Evolutionary conservation across 352 stramenopile genomes (phyloP), one percentile per base, ranked within the genome.

Genomic region (Pythium volutum): DNA sequence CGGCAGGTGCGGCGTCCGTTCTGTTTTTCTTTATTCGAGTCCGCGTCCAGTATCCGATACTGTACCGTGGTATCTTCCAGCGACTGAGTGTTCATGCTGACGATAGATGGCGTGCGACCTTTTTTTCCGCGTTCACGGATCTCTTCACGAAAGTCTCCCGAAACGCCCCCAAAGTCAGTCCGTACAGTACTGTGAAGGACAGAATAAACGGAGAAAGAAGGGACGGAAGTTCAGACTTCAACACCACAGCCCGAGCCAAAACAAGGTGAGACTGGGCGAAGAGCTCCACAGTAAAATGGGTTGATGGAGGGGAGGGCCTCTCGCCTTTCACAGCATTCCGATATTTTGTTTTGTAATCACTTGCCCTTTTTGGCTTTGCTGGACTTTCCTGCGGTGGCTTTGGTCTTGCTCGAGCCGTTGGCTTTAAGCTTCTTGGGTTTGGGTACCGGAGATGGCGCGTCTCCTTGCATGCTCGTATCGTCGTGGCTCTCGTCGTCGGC

Each of bases 361-460:
- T 58, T 59, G 31, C 51, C 22, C 23, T 29, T 39, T 26, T 67
- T 61, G 23, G 20, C 23, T 53, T 58, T 67, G 34, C 26, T 36
- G 1, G 27, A 11, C 38, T 67, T 67, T 25, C 46, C 4, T 15
- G 34, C 20, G 9, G 34, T 9, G 16, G 42, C n/a, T 22, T 67
- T 57, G 11, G 25, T 18, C 36, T 60, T 51, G 5, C 22, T 18
- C 8, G 26, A 11, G 55, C 55, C 43, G 11, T 29, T 42, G 42
- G 25, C 34, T 10, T 69, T 69, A 15, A 33, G 38, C 50, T 64
- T 69, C 48, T 73, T 73, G 6, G 50, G 36, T 26, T 69, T 69
- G 25, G 48, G 36, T 3, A 51, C 45, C 14, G 50, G 39, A 22
- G 54, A 48, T 22, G 23, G 22, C 0, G 68, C 48, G 11, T 59